phyloP scores from a whole-genome alignment of 179 eudicot species.

The Camellia oleifera region DNA sequence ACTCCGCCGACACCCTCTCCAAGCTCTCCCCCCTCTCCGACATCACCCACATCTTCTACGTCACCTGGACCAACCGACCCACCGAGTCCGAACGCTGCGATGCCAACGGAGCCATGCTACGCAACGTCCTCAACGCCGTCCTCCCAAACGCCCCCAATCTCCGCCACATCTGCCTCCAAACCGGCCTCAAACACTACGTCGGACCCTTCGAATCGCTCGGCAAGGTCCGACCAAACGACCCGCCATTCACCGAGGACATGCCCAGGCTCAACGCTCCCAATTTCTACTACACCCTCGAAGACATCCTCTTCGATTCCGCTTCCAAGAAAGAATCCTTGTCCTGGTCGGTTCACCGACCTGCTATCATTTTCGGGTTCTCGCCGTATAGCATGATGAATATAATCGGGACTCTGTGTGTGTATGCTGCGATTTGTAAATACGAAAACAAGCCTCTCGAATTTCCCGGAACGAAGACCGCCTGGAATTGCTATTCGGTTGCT shows the following conservation, averaged over 20 bases:
- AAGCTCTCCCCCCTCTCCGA: conserved; percentile 20
- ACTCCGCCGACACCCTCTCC: background rate
- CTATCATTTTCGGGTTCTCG: conserved; percentile 23
- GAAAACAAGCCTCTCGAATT: conserved; percentile 16
- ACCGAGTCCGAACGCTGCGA: conserved; percentile 13
- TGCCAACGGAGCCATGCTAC: conserved; percentile 22
- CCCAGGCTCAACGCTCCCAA: conserved; percentile 16
- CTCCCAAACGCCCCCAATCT: conserved; percentile 13
- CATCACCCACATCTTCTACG: conserved; percentile 26
- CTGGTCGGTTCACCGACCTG: conserved; percentile 26
- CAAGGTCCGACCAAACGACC: conserved; percentile 18
- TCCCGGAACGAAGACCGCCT: conserved; percentile 15
- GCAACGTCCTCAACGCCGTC: conserved; percentile 19
- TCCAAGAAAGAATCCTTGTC: conserved; percentile 8
- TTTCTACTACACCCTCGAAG: conserved; percentile 27
- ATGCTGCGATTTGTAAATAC: conserved; percentile 27
- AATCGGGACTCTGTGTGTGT: conserved; percentile 16
- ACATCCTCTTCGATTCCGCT: conserved; percentile 8
- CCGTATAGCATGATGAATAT: conserved; percentile 26
- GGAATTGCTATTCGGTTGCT: conserved; percentile 5
- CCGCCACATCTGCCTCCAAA: too few species aligned
- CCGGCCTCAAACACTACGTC: too few species aligned
- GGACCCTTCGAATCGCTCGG: conserved; percentile 3
- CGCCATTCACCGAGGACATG: conserved; percentile 18
- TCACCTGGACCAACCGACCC: conserved; percentile 18